These are phyloP conservation scores for Kodamaea leandrae DNA, from an alignment of 805 yeast genomes.

Conservation along the genomic window DNA sequence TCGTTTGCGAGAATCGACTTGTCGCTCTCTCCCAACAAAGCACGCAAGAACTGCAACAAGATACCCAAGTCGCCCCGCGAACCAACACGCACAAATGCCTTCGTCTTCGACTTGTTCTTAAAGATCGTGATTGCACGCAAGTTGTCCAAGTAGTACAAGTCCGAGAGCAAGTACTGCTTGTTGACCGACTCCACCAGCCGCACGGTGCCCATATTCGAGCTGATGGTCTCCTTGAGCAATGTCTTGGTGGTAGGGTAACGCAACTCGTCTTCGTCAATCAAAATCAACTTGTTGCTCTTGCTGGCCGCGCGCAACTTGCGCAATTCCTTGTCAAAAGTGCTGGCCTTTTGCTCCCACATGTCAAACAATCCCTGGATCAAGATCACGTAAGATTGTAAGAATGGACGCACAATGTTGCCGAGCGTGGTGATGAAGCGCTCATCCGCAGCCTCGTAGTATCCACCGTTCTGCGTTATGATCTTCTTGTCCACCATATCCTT, in stretches of 20 bases:
- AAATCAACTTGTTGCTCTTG: constrained; percentile 5
- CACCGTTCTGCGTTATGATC: constrained; percentile 14
- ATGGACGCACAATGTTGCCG: constrained; percentile 32
- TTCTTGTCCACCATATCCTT: constrained; percentile 18
- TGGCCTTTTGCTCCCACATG: constrained; percentile 16
- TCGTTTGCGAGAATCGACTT: constrained; percentile 17
- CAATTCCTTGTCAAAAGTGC: constrained; percentile 16
- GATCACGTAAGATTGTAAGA: constrained; percentile 31
- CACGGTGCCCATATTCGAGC: constrained; percentile 9
- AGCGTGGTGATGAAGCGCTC: constrained; percentile 21
- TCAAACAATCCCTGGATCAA: constrained; percentile 19
- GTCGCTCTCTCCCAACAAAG: constrained; percentile 5
- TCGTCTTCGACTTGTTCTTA: constrained; percentile 41
- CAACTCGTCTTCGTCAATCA: constrained; percentile 14
- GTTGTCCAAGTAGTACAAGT: constrained; percentile 37
- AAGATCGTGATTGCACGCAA: constrained; percentile 33
- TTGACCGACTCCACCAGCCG: constrained; percentile 32
- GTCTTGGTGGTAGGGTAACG: constrained; percentile 32
- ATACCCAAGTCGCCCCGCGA: constrained; percentile 28
- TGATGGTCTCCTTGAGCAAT: constrained; percentile 27
- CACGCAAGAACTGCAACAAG: constrained; percentile 21
- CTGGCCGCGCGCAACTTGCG: constrained; percentile 9
- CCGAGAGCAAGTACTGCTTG: constrained; percentile 41
- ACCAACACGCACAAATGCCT: constrained; percentile 36
- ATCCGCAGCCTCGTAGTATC: constrained; percentile 22